Evolutionary conservation across 163 green algal species (phyloP).

Genomic region (Coccomyxa subellipsoidea): DNA sequence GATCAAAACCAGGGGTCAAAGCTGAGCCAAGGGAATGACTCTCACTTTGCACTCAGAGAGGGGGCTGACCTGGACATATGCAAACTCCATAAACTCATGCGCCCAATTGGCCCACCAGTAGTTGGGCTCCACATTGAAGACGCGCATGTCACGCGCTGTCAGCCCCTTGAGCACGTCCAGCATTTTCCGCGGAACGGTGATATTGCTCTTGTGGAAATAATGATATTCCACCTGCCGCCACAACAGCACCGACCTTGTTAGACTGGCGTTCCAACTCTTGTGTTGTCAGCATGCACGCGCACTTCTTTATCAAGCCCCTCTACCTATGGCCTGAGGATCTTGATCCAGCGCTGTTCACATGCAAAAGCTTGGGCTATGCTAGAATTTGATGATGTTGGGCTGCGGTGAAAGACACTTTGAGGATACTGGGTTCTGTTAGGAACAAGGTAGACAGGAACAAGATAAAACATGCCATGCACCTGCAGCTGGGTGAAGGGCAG

Average conservation of each 20-base stretch:
- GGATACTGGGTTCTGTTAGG: too few species aligned
- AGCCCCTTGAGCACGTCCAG: not conserved
- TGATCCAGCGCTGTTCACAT: not conserved
- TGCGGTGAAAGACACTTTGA: not conserved
- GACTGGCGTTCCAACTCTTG: too few species aligned
- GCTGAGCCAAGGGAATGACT: too few species aligned
- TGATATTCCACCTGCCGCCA: slow-evolving; percentile 18
- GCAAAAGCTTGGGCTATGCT: too few species aligned
- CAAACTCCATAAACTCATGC: slow-evolving; percentile 14
- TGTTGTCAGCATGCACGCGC: too few species aligned
- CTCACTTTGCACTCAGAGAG: too few species aligned
- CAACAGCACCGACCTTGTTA: too few species aligned
- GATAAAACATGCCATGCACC: not conserved
- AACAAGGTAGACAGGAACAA: too few species aligned
- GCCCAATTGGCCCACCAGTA: slow-evolving; percentile 12
- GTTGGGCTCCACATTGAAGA: slow-evolving; percentile 18
- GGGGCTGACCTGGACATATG: slow-evolving; percentile 4
- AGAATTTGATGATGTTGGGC: not conserved
- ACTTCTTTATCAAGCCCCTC: too few species aligned
- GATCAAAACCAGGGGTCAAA: not conserved
- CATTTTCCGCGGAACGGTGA: not conserved
- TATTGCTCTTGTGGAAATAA: not conserved
- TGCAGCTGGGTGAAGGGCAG: slow-evolving; percentile 24
- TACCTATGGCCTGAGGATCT: too few species aligned
- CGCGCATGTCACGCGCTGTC: slow-evolving; percentile 1